Conservation (phyloP, 495 filamentous ascomycete genomes). For the Penicillium macrosclerotiorum region DNA sequence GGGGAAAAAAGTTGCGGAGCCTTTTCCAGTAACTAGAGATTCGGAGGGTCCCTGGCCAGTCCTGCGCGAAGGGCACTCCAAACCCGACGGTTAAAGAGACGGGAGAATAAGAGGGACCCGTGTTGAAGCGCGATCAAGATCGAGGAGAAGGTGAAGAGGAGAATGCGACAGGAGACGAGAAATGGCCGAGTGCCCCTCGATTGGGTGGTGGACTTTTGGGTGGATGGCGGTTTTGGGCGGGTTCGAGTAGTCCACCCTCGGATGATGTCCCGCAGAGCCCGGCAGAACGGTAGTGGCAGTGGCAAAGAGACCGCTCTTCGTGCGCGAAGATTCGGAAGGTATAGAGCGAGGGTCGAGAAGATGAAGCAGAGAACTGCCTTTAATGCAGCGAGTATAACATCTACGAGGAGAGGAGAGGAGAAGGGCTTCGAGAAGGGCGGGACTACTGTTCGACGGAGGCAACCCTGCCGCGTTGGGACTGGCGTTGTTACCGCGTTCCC, state of each 20-base stretch:
- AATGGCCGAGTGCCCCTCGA: conserved; percentile 46
- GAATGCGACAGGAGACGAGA: conserved; percentile 31
- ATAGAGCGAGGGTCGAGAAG: neutral
- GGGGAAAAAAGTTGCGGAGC: conserved; percentile 35
- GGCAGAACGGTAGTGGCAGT: conserved; percentile 29
- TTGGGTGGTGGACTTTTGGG: conserved; percentile 34
- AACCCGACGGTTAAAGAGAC: conserved; percentile 45
- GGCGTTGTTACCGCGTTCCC: conserved; percentile 25
- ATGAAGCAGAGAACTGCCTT: neutral
- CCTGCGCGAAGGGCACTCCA: conserved; percentile 39
- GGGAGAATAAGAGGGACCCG: conserved; percentile 34
- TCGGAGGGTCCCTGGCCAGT: conserved; percentile 38
- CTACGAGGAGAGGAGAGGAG: conserved; percentile 2
- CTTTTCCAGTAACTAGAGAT: conserved; percentile 13
- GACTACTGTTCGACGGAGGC: conserved; percentile 15
- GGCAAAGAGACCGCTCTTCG: conserved; percentile 8
- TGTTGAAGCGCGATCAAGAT: conserved; percentile 40
- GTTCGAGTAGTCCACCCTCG: conserved; percentile 41
- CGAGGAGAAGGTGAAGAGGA: conserved; percentile 36
- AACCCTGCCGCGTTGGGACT: conserved; percentile 23
- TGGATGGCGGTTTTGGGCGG: conserved; percentile 38
- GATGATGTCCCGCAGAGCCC: conserved; percentile 42
- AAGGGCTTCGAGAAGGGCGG: conserved; percentile 8
- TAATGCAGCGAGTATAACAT: neutral
- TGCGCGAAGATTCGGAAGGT: neutral